Percentiles rank a stretch among this genome's conserved stretches.
phyloP scores from a whole-genome alignment of 768 basidiomycete species.

The Termitomyces sp. region DNA sequence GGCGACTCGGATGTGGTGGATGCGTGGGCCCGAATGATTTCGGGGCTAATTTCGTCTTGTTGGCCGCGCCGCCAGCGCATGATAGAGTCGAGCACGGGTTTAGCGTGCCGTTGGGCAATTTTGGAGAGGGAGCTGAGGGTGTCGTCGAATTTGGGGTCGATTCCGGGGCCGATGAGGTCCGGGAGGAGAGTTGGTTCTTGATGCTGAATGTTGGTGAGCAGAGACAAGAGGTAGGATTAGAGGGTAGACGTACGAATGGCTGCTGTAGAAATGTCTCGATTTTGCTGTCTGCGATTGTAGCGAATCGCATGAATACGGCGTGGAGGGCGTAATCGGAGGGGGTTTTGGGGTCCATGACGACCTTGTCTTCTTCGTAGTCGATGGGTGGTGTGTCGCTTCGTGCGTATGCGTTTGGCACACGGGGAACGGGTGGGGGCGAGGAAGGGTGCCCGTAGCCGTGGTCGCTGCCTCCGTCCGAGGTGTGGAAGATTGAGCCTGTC shows the following conservation, averaged over 20 bases:
- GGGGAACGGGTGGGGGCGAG: slow-evolving; percentile 78
- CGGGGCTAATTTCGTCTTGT: slow-evolving; percentile 51
- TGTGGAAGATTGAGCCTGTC: slow-evolving; percentile 68
- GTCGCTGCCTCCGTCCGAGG: slow-evolving; percentile 72
- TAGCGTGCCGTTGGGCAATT: slow-evolving; percentile 80
- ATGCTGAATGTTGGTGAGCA: slow-evolving; percentile 41
- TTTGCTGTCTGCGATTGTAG: slow-evolving; percentile 72
- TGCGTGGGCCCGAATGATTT: slow-evolving; percentile 49
- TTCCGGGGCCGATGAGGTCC: slow-evolving; percentile 63
- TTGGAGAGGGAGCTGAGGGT: slow-evolving; percentile 80
- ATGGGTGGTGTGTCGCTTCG: slow-evolving; percentile 51
- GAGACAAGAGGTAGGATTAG: not conserved
- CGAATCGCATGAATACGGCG: slow-evolving; percentile 85
- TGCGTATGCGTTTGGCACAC: slow-evolving; percentile 57
- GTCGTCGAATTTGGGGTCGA: slow-evolving; percentile 82
- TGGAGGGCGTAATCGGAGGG: slow-evolving; percentile 88
- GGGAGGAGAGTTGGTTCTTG: slow-evolving; percentile 58
- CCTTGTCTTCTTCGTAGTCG: slow-evolving; percentile 66
- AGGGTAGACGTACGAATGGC: slow-evolving; percentile 47
- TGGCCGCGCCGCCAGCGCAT: slow-evolving; percentile 85
- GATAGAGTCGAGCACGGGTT: slow-evolving; percentile 81
- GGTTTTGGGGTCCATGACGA: slow-evolving; percentile 69
- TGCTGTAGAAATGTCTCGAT: slow-evolving; percentile 73
- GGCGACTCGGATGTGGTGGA: slow-evolving; percentile 35
- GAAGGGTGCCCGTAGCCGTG: slow-evolving; percentile 49